These are phyloP conservation scores for Wickerhamiella spandovensis DNA, from an alignment of 805 yeast genomes.

Conservation along the genomic window DNA sequence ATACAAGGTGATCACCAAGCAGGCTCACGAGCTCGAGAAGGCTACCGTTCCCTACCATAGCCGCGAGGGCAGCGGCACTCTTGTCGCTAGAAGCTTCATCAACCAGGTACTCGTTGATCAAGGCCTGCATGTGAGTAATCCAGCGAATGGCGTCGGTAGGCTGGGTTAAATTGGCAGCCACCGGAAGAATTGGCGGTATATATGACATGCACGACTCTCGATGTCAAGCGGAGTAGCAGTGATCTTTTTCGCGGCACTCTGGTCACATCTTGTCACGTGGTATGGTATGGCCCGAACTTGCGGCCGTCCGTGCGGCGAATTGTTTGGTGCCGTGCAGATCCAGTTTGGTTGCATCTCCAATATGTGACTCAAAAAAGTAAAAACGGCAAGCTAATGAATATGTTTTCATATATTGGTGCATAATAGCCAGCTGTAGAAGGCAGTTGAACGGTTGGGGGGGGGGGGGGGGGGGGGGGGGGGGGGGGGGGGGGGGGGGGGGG, in stretches of 20 bases:
- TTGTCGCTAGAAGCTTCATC: conserved; percentile 7
- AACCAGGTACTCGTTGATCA: conserved; percentile 17
- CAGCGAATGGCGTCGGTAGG: neutral
- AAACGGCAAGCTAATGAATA: neutral
- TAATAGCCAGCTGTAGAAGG: neutral
- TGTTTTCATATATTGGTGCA: neutral
- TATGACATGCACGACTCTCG: neutral
- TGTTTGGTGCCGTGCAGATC: neutral
- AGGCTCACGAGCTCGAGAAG: conserved; percentile 32
- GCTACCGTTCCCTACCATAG: neutral
- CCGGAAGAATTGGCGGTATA: neutral
- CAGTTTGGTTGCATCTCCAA: too few species aligned
- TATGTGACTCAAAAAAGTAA: too few species aligned
- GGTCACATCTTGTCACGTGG: neutral
- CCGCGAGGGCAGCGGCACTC: conserved; percentile 4
- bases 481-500: too few species aligned
- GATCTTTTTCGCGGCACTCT: neutral
- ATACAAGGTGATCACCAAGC: conserved; percentile 50
- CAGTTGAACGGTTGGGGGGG: too few species aligned
- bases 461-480: too few species aligned
- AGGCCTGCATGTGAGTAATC: conserved; percentile 10
- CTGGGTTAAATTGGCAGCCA: neutral
- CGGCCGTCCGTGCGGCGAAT: neutral
- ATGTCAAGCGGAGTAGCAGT: neutral
- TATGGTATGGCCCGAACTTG: neutral